These are phyloP conservation scores for Massarina eburnea DNA, from an alignment of 2,329 filamentous ascomycete genomes.

Conservation along the genomic window DNA sequence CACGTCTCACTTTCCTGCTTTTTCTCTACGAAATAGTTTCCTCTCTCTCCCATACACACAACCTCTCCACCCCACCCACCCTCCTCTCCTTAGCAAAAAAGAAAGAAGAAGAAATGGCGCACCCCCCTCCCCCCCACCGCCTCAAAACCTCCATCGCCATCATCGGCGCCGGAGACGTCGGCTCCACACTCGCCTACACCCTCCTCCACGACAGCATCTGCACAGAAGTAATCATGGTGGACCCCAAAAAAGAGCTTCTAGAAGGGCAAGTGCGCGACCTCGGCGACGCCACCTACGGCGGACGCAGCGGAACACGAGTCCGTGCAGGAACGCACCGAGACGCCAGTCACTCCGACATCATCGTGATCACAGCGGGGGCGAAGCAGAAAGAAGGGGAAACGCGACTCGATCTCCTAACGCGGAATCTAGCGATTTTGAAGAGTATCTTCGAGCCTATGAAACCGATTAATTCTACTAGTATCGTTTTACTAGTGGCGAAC, in stretches of 20 bases:
- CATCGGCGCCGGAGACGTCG: slow-evolving; percentile 55
- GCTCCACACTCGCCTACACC: slow-evolving; percentile 54
- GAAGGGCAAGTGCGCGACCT: slow-evolving; percentile 57
- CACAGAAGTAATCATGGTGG: slow-evolving; percentile 56
- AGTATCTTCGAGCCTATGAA: slow-evolving; percentile 53
- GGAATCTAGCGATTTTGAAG: slow-evolving; percentile 52
- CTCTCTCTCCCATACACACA: too few species aligned
- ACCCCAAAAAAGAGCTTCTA: slow-evolving; percentile 50
- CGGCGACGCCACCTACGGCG: slow-evolving; percentile 52
- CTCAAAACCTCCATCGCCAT: slow-evolving; percentile 50
- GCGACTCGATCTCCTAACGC: slow-evolving; percentile 49
- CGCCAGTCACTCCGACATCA: slow-evolving; percentile 56
- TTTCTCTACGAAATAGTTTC: too few species aligned
- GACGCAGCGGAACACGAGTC: slow-evolving; percentile 47
- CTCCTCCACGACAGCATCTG: slow-evolving; percentile 55
- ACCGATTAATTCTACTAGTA: slow-evolving; percentile 51
- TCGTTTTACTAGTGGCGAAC: slow-evolving; percentile 57
- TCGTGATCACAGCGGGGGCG: slow-evolving; percentile 58
- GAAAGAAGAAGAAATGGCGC: not conserved
- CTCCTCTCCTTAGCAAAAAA: not conserved
- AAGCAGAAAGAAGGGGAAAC: slow-evolving; percentile 53
- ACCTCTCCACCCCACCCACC: not conserved
- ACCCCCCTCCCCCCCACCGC: slow-evolving; percentile 14
- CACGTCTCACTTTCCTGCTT: too few species aligned
- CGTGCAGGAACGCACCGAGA: slow-evolving; percentile 50